Conservation (phyloP, 169 alveolate species). For the Eimeria necatrix region DNA sequence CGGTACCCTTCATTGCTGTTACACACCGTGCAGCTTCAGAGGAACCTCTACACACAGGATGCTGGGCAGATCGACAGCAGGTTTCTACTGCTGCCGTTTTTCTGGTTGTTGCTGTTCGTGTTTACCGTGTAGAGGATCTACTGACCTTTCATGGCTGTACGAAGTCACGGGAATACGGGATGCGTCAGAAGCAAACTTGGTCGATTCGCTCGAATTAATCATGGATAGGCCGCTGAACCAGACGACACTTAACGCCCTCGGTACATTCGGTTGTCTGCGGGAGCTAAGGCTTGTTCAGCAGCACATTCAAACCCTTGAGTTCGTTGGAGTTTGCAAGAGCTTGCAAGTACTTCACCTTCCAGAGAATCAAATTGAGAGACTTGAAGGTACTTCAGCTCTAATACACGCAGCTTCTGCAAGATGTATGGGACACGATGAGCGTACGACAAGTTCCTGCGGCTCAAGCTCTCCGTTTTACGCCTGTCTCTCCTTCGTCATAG, state of each 20-base stretch:
- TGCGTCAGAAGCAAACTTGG: constrained; percentile 43
- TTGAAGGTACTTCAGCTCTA: constrained; percentile 25
- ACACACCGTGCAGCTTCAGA: no score
- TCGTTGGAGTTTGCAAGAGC: constrained; percentile 36
- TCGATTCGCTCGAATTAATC: constrained; percentile 52
- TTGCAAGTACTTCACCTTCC: constrained; percentile 68
- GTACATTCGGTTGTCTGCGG: constrained; percentile 58
- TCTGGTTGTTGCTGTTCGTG: background rate
- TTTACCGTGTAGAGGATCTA: background rate
- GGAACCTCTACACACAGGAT: no score
- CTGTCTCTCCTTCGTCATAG: background rate
- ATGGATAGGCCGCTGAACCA: constrained; percentile 62
- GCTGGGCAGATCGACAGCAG: no score
- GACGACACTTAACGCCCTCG: constrained; percentile 30
- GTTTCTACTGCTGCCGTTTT: background rate
- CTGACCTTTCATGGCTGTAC: constrained; percentile 33
- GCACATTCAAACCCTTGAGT: constrained; percentile 8
- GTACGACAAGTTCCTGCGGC: background rate
- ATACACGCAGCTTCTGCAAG: background rate
- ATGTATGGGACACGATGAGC: background rate
- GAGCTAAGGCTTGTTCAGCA: constrained; percentile 69
- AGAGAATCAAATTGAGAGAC: constrained; percentile 24
- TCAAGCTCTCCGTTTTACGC: background rate
- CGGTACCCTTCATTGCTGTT: background rate
- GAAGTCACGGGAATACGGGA: constrained; percentile 61